A percentile compares a stretch with the other conserved stretches of the same genome.
phyloP scores from a whole-genome alignment of 2,329 filamentous ascomycete species.

The Aspergillus viridinutans region DNA sequence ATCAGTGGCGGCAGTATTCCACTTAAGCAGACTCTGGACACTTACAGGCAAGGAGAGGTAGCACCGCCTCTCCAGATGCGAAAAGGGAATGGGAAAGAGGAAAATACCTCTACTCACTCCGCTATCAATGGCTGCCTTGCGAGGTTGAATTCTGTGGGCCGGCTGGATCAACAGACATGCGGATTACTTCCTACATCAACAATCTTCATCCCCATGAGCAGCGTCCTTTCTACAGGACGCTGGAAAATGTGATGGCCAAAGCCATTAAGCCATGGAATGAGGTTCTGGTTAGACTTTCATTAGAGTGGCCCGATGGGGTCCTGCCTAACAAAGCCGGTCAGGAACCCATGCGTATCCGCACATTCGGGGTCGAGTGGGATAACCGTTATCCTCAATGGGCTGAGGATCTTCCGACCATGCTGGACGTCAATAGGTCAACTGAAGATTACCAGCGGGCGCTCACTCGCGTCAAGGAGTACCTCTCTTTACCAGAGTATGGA shows the following conservation, averaged over 20 bases:
- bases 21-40: not conserved
- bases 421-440: not conserved
- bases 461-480: conserved; percentile 6
- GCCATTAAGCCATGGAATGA: conserved; percentile 7
- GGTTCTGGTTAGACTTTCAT: conserved; percentile 1
- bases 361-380: conserved; percentile 10
- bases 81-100: not conserved
- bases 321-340: too few relatives aligned
- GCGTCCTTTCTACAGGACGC: conserved; percentile 1
- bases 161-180: conserved; percentile 4
- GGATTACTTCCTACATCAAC: conserved; percentile 7
- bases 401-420: not conserved
- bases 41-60: not conserved
- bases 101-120: conserved; percentile 2
- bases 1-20: not conserved
- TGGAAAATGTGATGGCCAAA: conserved; percentile 3
- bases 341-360: conserved; percentile 3
- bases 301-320: too few relatives aligned
- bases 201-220: conserved; percentile 5
- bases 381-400: conserved; percentile 1
- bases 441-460: not conserved
- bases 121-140: conserved; percentile 12
- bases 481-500: conserved; percentile 5
- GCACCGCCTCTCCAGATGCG: not conserved
- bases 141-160: conserved; percentile 10